Conservation (phyloP, 1,284 basidiomycete genomes). For the Rhodotorula glutinis region DNA sequence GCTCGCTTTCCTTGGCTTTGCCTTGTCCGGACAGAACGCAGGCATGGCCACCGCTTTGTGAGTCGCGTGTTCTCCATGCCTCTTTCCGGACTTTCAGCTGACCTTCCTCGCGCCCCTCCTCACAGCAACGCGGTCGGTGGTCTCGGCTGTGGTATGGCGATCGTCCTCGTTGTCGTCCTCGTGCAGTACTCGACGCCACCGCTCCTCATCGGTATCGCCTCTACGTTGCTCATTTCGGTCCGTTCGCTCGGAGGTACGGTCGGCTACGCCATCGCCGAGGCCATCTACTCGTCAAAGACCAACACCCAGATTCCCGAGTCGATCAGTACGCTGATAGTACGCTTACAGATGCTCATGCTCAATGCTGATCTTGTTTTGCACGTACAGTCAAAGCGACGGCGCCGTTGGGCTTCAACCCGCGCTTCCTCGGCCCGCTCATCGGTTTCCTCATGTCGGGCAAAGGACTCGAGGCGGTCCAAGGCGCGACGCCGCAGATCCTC, state of each 20-base stretch:
- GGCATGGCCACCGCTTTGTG: conserved; percentile 12
- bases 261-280: conserved; percentile 15
- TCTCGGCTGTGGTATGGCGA: conserved; percentile 21
- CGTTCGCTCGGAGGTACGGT: conserved; percentile 21
- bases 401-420: conserved; percentile 11
- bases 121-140: conserved; percentile 20
- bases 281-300: conserved; percentile 12
- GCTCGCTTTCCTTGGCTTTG: conserved; percentile 4
- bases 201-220: conserved; percentile 20
- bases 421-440: conserved; percentile 5
- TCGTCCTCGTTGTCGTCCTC: conserved; percentile 21
- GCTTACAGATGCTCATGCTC: too few relatives aligned
- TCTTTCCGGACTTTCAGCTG: too few relatives aligned
- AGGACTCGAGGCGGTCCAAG: conserved; percentile 9
- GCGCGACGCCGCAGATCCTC: conserved; percentile 8
- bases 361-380: too few relatives aligned
- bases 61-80: too few relatives aligned
- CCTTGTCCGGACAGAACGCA: conserved; percentile 6
- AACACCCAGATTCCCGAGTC: conserved; percentile 11
- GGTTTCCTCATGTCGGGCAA: conserved; percentile 3
- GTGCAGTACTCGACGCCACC: conserved; percentile 23
- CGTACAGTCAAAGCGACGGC: conserved; percentile 2
- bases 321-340: not conserved
- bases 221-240: conserved; percentile 1
- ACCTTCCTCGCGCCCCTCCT: too few relatives aligned